phyloP scores from a whole-genome alignment of 164 flowering plant genomes.

The Euptelea pleiosperma region DNA sequence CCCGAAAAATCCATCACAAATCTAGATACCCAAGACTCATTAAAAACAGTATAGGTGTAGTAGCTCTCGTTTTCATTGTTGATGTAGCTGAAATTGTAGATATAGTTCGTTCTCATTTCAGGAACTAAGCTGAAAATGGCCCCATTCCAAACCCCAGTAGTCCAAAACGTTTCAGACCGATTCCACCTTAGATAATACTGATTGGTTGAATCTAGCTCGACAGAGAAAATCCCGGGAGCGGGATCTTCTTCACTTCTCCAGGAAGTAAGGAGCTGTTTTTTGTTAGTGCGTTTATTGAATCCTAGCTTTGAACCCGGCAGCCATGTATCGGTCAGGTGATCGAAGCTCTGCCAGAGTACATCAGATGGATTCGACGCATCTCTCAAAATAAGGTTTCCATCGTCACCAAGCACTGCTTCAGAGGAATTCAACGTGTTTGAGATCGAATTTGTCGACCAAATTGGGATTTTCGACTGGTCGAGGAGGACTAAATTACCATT shows the following conservation, averaged over 20 bases:
- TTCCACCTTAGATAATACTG: too few species aligned
- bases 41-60: too few species aligned
- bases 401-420: constrained; percentile 26
- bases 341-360: constrained; percentile 51
- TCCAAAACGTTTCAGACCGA: too few species aligned
- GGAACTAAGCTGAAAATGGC: too few species aligned
- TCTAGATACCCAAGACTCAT: too few species aligned
- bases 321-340: constrained; percentile 48
- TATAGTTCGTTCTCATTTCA: too few species aligned
- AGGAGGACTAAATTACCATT: constrained; percentile 40
- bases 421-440: constrained; percentile 19
- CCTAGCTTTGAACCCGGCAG: constrained; percentile 47
- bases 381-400: constrained; percentile 41
- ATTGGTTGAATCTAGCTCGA: too few species aligned
- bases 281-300: constrained; percentile 20
- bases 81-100: too few species aligned
- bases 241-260: constrained; percentile 53
- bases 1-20: too few species aligned
- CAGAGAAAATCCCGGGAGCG: too few species aligned
- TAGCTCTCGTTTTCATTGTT: too few species aligned
- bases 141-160: too few species aligned
- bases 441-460: constrained; percentile 46
- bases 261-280: constrained; percentile 30
- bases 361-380: constrained; percentile 1
- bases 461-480: constrained; percentile 13